phyloP scores from a whole-genome alignment of 352 stramenopile species.

The Pythium pyrilobum region DNA sequence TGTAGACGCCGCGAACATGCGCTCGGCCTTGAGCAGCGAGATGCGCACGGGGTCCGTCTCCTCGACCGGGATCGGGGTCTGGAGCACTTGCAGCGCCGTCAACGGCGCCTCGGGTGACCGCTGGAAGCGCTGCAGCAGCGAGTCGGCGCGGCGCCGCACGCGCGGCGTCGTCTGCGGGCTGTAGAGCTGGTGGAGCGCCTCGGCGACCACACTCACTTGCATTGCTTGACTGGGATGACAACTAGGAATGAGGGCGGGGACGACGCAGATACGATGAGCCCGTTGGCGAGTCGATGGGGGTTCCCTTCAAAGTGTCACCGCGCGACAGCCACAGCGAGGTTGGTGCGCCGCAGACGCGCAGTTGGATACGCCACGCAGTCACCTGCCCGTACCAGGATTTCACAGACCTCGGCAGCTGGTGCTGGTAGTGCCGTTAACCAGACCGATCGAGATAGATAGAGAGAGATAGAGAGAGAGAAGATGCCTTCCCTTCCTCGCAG shows the following conservation, averaged over 20 bases:
- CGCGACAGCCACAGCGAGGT: no score
- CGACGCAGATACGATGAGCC: no score
- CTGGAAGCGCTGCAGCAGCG: constrained; percentile 69
- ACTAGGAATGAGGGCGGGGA: not conserved
- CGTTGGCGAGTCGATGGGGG: no score
- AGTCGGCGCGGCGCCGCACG: constrained; percentile 66
- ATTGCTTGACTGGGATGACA: constrained; percentile 17
- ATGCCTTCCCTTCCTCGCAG: no score
- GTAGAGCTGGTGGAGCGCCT: constrained; percentile 72
- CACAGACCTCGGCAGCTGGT: no score
- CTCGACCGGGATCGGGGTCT: constrained; percentile 31
- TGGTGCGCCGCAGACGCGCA: no score
- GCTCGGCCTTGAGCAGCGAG: constrained; percentile 38
- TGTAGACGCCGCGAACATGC: constrained; percentile 63
- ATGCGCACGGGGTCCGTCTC: constrained; percentile 9
- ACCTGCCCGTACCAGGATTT: no score
- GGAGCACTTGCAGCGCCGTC: constrained; percentile 50
- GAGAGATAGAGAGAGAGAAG: no score
- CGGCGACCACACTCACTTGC: constrained; percentile 43
- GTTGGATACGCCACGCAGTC: no score
- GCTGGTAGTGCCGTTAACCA: no score
- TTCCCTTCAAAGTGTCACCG: no score
- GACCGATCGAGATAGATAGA: no score
- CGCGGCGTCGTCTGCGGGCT: constrained; percentile 58
- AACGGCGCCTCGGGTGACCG: constrained; percentile 57